Base-by-base conservation (phyloP, 2,329 filamentous ascomycete species). In the Paraphaeosphaeria minitans region DNA sequence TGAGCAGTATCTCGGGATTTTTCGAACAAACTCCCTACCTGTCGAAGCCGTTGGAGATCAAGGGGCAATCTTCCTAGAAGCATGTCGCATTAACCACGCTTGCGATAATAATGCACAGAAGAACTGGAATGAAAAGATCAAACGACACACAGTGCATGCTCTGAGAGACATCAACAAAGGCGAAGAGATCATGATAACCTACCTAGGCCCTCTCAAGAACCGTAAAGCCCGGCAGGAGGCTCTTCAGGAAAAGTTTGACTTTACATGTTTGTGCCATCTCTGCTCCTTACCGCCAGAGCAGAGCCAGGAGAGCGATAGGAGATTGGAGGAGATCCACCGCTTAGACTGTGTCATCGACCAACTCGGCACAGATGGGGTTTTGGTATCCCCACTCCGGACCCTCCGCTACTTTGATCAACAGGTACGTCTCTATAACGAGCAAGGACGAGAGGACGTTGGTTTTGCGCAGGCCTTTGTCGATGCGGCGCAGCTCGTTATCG, bases 141-240 rank as follows among this genome's bases (percentile, higher is more conserved):
- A 72, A 46, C 55, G 58, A 58, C 62, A 68, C 53, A 75, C 66
- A 4, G 64, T 79, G 1, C 70, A 78, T 67, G 72, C 75, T 53
- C 55, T 76, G 45, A 68, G 69, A 58, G 66, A 76, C 19, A 77
- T 79, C 31, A 16, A 57, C 3, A 63, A 73, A 53, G 75, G 71
- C 29, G 71, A 77, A 53, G 76, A 79, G 56, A 73, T 78, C 47
- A 76, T 73, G 9, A 70, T 79, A 53, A 66, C 58, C 37, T 79
- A 78, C 60, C 62, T 77, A 1, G 52, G 47, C 29, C 7, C 43
- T 43, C 21, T 63, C 24, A 68, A 61, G 24, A 67, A 43, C 57
- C 68, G 68, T 50, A 31, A 61, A 62, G 46, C 48, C 46, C 71
- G 73, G 3, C 66, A 71, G 41, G 35, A 64, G 43, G 55, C 55